phyloP scores from a whole-genome alignment of 1,139 yeast genomes.

The Hemisphaericaspora subhashii region DNA sequence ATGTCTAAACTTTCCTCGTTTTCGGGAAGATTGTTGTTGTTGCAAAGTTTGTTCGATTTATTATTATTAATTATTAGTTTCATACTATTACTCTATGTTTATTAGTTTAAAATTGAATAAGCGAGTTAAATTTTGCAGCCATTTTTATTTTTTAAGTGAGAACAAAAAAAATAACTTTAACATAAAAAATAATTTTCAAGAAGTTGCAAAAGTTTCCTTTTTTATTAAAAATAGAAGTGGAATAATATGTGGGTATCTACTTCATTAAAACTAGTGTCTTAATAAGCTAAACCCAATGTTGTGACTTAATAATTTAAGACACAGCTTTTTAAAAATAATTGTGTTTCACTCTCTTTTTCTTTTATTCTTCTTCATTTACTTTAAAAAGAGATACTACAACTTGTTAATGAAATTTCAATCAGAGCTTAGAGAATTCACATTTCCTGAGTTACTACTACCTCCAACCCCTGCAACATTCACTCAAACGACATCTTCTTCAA shows the following conservation, averaged over 20 bases:
- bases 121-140: conserved; percentile 4
- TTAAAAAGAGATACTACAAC: background rate
- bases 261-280: too few relatives aligned
- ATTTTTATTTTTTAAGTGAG: background rate
- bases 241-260: too few relatives aligned
- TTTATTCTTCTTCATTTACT: too few relatives aligned
- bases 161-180: background rate
- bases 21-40: too few relatives aligned
- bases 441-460: background rate
- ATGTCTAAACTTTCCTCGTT: too few relatives aligned
- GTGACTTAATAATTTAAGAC: too few relatives aligned
- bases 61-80: too few relatives aligned
- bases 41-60: too few relatives aligned
- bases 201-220: conserved; percentile 4
- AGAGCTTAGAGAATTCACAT: conserved; percentile 1
- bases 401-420: background rate
- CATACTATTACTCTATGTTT: too few relatives aligned
- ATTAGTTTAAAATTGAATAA: background rate
- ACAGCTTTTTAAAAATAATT: background rate
- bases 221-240: background rate
- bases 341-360: background rate
- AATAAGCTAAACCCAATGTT: too few relatives aligned
- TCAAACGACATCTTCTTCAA: background rate
- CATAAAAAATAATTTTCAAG: background rate
- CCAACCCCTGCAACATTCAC: background rate